phyloP scores from a whole-genome alignment of 306 rosid genomes.

The Vigna radiata region DNA sequence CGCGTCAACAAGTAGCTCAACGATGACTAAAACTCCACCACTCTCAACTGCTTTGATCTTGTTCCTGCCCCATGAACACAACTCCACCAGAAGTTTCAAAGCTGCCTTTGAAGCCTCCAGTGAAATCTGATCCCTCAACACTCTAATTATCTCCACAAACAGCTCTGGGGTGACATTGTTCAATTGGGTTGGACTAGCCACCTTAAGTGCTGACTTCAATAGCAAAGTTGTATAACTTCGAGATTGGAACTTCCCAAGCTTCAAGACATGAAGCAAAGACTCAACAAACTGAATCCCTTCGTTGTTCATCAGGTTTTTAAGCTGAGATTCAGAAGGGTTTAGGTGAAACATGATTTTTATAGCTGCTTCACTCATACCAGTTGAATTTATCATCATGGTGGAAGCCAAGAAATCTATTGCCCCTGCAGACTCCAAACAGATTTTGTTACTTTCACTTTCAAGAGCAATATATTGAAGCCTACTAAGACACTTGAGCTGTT shows the following conservation, averaged over 20 bases:
- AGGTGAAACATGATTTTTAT: constrained; percentile 57
- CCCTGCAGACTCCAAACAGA: constrained; percentile 51
- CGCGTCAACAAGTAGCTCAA: constrained; percentile 59
- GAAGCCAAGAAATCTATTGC: constrained; percentile 59
- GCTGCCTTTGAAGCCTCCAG: constrained; percentile 56
- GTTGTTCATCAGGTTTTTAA: constrained; percentile 45
- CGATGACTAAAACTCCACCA: constrained; percentile 49
- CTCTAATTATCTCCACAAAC: constrained; percentile 46
- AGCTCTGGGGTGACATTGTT: constrained; percentile 42
- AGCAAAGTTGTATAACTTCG: constrained; percentile 53
- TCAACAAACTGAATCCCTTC: constrained; percentile 48
- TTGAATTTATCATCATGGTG: constrained; percentile 36
- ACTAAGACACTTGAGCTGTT: constrained; percentile 47
- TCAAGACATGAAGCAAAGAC: constrained; percentile 52
- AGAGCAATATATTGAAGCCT: constrained; percentile 56
- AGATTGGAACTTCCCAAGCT: constrained; percentile 53
- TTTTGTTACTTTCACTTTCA: constrained; percentile 54
- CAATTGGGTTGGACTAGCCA: constrained; percentile 60
- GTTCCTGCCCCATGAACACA: constrained; percentile 73
- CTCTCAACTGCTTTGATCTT: constrained; percentile 67
- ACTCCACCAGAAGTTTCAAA: constrained; percentile 62
- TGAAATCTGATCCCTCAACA: constrained; percentile 55
- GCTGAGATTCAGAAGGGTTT: constrained; percentile 43
- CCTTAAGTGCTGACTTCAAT: constrained; percentile 55
- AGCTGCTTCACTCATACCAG: constrained; percentile 43